Base-by-base conservation (phyloP, 2,329 filamentous ascomycete genomes). In the Graphilbum sp. region DNA sequence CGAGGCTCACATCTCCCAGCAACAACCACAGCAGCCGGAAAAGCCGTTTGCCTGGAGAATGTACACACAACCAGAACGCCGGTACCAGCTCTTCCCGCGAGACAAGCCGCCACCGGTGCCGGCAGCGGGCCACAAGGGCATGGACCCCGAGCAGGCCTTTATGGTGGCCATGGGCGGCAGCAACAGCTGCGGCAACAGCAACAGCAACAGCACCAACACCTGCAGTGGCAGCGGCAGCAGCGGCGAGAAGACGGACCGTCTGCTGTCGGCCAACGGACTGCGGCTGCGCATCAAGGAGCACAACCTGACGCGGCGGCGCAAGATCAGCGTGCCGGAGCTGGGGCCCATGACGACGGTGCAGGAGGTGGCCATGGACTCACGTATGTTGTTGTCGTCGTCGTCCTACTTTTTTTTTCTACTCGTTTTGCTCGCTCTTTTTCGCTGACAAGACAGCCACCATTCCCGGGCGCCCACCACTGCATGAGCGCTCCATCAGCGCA, bases 321-420 rank as follows among this genome's bases (percentile, higher is more conserved):
- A 80, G 50, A 60, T 71, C 47, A 78, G 69, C 54, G 67, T 76
- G 13, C 69, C 72, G 10, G 76, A 80, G 43, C 54, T 78, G 35
- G 75, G 72, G 2, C 72, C 72, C 25, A 76, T 79, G 74, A 77
- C 74, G 5, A 79, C 75, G 2, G 75, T 79, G 13, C 73, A 79
- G 45, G 75, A 79, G 50, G 56, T 67, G 35, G 54, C 72, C 37
- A 79, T 80, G 73, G 76, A 81, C 55, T 80, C 76, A 49, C 76
- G 76, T 81, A 62, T 60, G 75, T 62, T 7, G n/a, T n/a, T n/a
- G n/a, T n/a, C n/a, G n/a, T n/a, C n/a, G n/a, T n/a, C n/a, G n/a
- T n/a, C n/a, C n/a, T n/a, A n/a, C n/a, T n/a, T n/a, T n/a, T n/a
- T n/a, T n/a, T n/a, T n/a, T n/a, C n/a, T n/a, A n/a, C n/a, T n/a